Evolutionary conservation across 2,329 filamentous ascomycete genomes (phyloP), one percentile per base, ranked within the genome.

Genomic region (Daldinia eschscholtzii): DNA sequence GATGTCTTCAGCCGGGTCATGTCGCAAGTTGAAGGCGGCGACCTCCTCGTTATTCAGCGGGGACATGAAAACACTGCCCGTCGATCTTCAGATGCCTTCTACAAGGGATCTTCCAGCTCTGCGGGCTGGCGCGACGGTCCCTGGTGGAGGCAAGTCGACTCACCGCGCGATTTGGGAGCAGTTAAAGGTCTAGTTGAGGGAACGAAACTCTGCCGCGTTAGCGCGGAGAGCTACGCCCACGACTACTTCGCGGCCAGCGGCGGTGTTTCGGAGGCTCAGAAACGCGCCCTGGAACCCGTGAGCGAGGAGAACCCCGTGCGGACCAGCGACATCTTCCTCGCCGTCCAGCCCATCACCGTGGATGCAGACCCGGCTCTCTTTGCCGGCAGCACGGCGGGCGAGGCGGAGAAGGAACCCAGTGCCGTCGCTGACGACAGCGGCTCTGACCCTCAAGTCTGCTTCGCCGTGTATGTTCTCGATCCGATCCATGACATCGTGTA

Each of bases 21-120:
- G 96, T 89, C 94, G n/a, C 96, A 99, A 82, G 96, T 99, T 52
- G 96, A 99, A 82, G 96, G 96, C 72, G 96, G 96, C 62, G 96
- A 98, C 76, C 86, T 99, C 18, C 87, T 98, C 61, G 96, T 99
- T 62, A 90, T 98, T 68, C 96, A 99, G 82, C 92, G 94, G 41
- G 96, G 96, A 20, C 92, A 93, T 68, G 96, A 98, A 81, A 93
- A 91, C 56, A 88, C 90, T 53, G 89, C 89, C 33, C 90, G 90
- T 52, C 88, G 90, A 48, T 86, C 87, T 46, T 89, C 89, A 1
- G 85, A 92, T 55, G 85, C 86, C 42, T 87, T 77, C 65, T 78
- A 86, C 75, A 81, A 81, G 44, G 80, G 86, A 28, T 79, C 83
- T 28, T 83, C 84, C 5, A 70, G 60, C 70, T 73, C 74, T 1